phyloP scores from a whole-genome alignment of 208 protist species.

The Crithidia thermophila region DNA sequence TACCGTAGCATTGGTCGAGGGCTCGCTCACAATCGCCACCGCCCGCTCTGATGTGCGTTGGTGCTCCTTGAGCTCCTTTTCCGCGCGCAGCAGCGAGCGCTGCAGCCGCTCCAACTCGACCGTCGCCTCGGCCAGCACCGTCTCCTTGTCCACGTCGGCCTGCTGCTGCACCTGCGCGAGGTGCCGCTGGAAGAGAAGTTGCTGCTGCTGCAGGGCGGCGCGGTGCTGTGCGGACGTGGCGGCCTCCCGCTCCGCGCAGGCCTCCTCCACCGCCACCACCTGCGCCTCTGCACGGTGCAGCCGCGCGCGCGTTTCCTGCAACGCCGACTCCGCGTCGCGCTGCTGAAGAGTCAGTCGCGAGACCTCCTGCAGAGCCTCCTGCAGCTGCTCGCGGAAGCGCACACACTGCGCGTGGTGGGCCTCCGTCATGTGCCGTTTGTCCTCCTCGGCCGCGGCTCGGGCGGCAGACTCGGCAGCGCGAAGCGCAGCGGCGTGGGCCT shows the following conservation, averaged over 20 bases:
- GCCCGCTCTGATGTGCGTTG: slow-evolving; percentile 7
- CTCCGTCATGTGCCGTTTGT: slow-evolving; percentile 1
- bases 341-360: slow-evolving; percentile 11
- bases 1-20: background rate
- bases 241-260: slow-evolving; percentile 10
- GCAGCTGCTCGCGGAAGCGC: slow-evolving; percentile 26
- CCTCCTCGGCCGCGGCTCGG: slow-evolving; percentile 4
- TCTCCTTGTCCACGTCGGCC: slow-evolving; percentile 29
- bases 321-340: slow-evolving; percentile 17
- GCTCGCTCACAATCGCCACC: background rate
- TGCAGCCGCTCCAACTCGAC: slow-evolving; percentile 45
- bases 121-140: slow-evolving; percentile 34
- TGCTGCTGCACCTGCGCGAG: slow-evolving; percentile 17
- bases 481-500: background rate
- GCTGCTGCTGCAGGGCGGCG: slow-evolving; percentile 29
- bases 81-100: slow-evolving; percentile 28
- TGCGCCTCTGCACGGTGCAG: slow-evolving; percentile 21
- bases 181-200: slow-evolving; percentile 1
- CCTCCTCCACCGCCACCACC: slow-evolving; percentile 17
- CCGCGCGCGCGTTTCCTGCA: slow-evolving; percentile 21
- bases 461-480: background rate
- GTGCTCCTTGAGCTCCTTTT: slow-evolving; percentile 23
- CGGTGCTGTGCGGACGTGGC: slow-evolving; percentile 17
- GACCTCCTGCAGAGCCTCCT: slow-evolving; percentile 18
- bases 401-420: slow-evolving; percentile 25